phyloP scores from a whole-genome alignment of 2,329 filamentous ascomycete species.

The Diaporthe capsici region DNA sequence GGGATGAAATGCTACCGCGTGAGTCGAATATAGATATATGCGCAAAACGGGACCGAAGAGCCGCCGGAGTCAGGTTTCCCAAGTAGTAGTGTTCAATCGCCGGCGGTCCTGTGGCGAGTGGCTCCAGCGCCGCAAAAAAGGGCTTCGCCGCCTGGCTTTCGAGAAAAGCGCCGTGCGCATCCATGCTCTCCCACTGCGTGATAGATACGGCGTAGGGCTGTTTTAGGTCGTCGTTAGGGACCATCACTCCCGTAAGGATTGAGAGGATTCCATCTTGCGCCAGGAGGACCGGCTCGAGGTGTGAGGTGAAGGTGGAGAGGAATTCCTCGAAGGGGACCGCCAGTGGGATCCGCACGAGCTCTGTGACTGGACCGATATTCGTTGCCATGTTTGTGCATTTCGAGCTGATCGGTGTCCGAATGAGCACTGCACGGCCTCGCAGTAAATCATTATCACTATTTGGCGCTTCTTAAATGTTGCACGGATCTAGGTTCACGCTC shows the following conservation, averaged over 20 bases:
- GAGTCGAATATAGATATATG: background rate
- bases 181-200: constrained; percentile 28
- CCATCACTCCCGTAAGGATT: background rate
- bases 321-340: constrained; percentile 11
- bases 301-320: constrained; percentile 5
- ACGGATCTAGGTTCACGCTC: background rate
- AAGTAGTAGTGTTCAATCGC: constrained; percentile 19
- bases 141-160: background rate
- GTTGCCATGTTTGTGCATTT: background rate
- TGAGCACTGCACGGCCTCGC: background rate
- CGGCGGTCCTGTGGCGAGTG: constrained; percentile 4
- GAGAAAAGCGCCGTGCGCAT: constrained; percentile 5
- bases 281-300: constrained; percentile 24
- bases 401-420: background rate
- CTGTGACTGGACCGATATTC: constrained; percentile 3
- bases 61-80: background rate
- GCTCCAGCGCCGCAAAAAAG: constrained; percentile 14
- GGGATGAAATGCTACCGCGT: background rate
- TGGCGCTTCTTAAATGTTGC: background rate
- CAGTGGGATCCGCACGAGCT: constrained; percentile 24
- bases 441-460: background rate
- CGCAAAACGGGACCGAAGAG: background rate
- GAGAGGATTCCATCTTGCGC: constrained; percentile 12
- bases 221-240: background rate
- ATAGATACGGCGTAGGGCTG: background rate